Evolutionary conservation across 176 grass and related monocot species (phyloP).

Genomic region (Carex pumila): DNA sequence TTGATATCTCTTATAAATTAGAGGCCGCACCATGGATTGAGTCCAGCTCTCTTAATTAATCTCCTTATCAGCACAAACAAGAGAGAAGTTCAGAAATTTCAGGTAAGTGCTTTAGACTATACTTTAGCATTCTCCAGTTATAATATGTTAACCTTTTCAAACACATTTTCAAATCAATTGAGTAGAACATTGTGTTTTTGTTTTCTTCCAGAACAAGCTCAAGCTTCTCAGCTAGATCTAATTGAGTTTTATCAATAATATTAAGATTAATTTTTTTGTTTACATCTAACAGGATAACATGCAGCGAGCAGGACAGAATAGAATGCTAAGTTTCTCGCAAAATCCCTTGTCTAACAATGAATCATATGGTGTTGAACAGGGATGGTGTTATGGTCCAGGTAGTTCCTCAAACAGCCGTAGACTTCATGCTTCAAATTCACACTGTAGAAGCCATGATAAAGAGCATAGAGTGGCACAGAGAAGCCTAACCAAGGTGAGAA

Average conservation of each 20-base stretch:
- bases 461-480: constrained; percentile 42
- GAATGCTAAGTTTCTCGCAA: constrained; percentile 57
- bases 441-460: constrained; percentile 29
- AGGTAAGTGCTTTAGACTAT: neutral
- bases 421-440: neutral
- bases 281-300: constrained; percentile 19
- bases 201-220: neutral
- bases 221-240: neutral
- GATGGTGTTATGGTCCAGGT: neutral
- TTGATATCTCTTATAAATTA: constrained; percentile 20
- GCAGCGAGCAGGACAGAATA: constrained; percentile 37
- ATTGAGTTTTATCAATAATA: neutral
- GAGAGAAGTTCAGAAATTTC: constrained; percentile 3
- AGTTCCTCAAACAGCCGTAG: constrained; percentile 19
- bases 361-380: constrained; percentile 7
- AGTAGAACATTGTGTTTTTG: neutral
- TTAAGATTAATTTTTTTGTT: neutral
- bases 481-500: constrained; percentile 54
- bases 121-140: neutral
- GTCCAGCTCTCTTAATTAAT: neutral
- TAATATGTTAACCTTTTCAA: neutral
- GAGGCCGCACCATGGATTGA: neutral
- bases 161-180: neutral
- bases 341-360: neutral
- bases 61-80: neutral